Percentiles rank a stretch among this genome's conserved stretches.
Conservation (phyloP, 164 flowering plant genomes). For the Stephania japonica region DNA sequence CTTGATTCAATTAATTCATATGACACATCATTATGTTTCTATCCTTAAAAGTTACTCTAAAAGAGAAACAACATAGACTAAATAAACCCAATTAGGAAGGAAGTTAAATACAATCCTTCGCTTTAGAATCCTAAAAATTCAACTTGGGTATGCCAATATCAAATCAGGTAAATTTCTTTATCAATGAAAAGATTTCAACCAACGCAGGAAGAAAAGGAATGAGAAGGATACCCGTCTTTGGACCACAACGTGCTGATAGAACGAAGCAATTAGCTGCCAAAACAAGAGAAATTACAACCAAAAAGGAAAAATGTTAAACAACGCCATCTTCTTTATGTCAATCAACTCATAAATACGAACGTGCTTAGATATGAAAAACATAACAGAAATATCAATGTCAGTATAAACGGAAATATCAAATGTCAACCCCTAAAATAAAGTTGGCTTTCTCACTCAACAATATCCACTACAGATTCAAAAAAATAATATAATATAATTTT, state of each 20-base stretch:
- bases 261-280: constrained; percentile 88
- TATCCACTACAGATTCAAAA: too few relatives aligned
- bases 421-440: too few relatives aligned
- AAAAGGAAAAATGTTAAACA: constrained; percentile 2
- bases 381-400: too few relatives aligned
- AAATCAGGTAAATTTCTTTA: not conserved
- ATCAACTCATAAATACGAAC: too few relatives aligned
- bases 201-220: not conserved
- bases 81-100: not conserved
- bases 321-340: too few relatives aligned
- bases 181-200: not conserved
- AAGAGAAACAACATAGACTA: not conserved
- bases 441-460: too few relatives aligned
- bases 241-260: constrained; percentile 93
- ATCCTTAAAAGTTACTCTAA: not conserved
- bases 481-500: too few relatives aligned
- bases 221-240: constrained; percentile 75
- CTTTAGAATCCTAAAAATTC: too few relatives aligned
- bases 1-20: constrained; percentile 15
- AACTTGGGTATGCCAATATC: not conserved
- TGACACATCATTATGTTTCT: not conserved
- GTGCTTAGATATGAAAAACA: too few relatives aligned
- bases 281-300: constrained; percentile 2
- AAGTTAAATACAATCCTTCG: not conserved
- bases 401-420: too few relatives aligned